A percentile compares a stretch with the other conserved stretches of the same genome.
phyloP scores from a whole-genome alignment of 2,329 filamentous ascomycete genomes.

The Epichloe hybrida region DNA sequence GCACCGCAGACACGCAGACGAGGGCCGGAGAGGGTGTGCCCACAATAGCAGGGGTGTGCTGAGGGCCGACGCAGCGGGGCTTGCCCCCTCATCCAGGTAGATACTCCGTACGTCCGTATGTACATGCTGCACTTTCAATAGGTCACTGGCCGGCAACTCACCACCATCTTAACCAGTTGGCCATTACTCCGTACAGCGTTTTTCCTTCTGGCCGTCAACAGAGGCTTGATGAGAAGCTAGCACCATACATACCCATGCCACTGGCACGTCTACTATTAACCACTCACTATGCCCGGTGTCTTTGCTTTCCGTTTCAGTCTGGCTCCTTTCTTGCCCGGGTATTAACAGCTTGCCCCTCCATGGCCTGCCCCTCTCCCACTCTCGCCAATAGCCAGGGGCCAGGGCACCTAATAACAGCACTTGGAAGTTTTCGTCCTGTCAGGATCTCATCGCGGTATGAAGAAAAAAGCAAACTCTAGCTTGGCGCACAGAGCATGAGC shows the following conservation, averaged over 20 bases:
- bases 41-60: neutral
- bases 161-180: too few species aligned
- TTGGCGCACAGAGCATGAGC: neutral
- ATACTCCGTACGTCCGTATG: too few species aligned
- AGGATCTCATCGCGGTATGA: neutral
- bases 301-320: neutral
- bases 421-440: neutral
- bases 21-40: neutral
- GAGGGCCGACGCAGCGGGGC: constrained; percentile 1
- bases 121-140: too few species aligned
- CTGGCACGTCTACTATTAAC: neutral
- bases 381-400: too few species aligned
- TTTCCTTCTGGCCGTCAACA: neutral
- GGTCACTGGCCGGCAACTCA: too few species aligned
- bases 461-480: neutral
- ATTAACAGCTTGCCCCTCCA: neutral
- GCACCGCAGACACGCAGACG: neutral
- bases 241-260: neutral
- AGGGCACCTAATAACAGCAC: too few species aligned
- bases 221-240: neutral
- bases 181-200: too few species aligned
- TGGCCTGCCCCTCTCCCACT: too few species aligned
- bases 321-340: neutral
- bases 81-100: neutral
- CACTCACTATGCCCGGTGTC: neutral